Conservation (phyloP, 1,284 basidiomycete genomes). For the Xerocomus minutiporus region DNA sequence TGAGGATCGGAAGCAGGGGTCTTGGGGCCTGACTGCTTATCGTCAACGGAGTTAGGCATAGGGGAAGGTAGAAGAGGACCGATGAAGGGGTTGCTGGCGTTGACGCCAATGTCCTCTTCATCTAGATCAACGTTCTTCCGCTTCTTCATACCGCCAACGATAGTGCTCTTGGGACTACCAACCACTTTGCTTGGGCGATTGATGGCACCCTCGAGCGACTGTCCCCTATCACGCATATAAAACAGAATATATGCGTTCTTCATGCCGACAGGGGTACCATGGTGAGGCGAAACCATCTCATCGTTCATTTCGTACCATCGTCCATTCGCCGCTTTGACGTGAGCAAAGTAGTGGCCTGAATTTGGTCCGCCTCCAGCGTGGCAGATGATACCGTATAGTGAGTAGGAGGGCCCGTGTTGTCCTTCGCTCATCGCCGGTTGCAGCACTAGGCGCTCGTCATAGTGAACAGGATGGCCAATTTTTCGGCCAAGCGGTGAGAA, state of each 20-base stretch:
- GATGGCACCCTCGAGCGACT: conserved; percentile 61
- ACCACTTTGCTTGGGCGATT: conserved; percentile 23
- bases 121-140: conserved; percentile 44
- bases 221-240: conserved; percentile 79
- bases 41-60: conserved; percentile 16
- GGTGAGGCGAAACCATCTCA: conserved; percentile 57
- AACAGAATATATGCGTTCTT: conserved; percentile 92
- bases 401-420: conserved; percentile 74
- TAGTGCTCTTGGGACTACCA: conserved; percentile 32
- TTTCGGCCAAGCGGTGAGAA: conserved; percentile 91
- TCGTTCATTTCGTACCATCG: conserved; percentile 96
- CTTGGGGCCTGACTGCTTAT: conserved; percentile 6
- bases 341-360: conserved; percentile 94
- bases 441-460: conserved; percentile 76
- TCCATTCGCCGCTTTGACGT: conserved; percentile 69
- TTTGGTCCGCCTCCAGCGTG: conserved; percentile 92
- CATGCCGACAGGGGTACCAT: conserved; percentile 50
- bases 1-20: conserved; percentile 48
- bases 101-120: conserved; percentile 47
- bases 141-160: conserved; percentile 62
- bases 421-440: conserved; percentile 82
- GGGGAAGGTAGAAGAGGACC: conserved; percentile 59
- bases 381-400: conserved; percentile 87
- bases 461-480: conserved; percentile 73
- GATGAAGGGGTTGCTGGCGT: conserved; percentile 52